Base-by-base conservation (phyloP, 75 land plant genomes). In the Larix kaempferi region DNA sequence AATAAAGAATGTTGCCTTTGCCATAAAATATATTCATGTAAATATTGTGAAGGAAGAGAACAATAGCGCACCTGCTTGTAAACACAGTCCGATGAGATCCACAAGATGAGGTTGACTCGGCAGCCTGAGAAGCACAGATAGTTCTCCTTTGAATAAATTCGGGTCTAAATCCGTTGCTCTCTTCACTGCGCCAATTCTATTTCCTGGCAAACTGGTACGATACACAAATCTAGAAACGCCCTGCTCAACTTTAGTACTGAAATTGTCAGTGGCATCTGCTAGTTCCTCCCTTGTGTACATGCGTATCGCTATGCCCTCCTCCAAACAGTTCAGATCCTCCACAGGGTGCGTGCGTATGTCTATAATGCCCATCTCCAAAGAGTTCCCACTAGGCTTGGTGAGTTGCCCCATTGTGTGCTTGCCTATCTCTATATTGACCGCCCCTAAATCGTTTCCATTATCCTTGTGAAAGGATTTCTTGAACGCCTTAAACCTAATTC, bases 111-210 rank as follows among this genome's bases (percentile, higher is more conserved):
- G 81, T 55, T 83, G 85, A 23, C 21, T 16, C 8, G 52, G 52
- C 60, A 83, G 69, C 64, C 85, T 76, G 63, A 83, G 78, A n/a
- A 83, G 71, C 59, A 83, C 82, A 6, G 85, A 83, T 22, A 83
- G 74, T 61, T 83, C 85, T 56, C 80, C 78, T 54, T 76, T 44
- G 69, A 83, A 83, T 17, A 83, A 52, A 41, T 83, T 54, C 57
- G 49, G 64, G 73, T 56, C 76, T 57, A 75, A 64, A 64, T 72
- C 73, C 29, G 76, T 76, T 26, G 76, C 82, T 23, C 82, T 56
- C 81, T 83, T 83, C 6, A 80, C 85, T 0, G 85, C 85, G 4
- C 82, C 85, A 13, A 83, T 44, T 19, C 23, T 71, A 35, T 73
- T 73, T 15, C 71, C 74, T 2, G 66, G 78, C 22, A 83, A 64